Percentiles rank a stretch among this genome's conserved stretches.
Evolutionary conservation across 2,329 filamentous ascomycete species (phyloP).

Genomic region (Magnaporthiopsis rhizophila): DNA sequence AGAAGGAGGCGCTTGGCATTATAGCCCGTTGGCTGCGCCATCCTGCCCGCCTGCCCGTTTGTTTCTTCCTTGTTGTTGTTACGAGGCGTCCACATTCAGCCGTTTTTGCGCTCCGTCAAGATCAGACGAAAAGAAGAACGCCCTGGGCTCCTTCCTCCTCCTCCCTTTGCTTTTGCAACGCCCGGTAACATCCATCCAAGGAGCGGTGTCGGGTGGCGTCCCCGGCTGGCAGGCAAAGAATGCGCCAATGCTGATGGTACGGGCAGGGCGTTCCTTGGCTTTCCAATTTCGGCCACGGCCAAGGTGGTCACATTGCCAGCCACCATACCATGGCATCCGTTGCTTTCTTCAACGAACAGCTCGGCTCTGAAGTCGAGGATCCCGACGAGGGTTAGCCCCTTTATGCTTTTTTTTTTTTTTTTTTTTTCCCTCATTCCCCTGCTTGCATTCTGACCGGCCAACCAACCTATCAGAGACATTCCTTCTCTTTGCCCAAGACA

Average conservation of each 20-base stretch:
- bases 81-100: neutral
- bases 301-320: neutral
- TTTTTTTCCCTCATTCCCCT: conserved; percentile 7
- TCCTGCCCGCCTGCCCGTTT: neutral
- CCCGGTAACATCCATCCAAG: neutral
- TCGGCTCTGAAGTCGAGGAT: conserved; percentile 38
- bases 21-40: neutral
- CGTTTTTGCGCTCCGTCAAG: neutral
- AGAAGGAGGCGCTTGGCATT: neutral
- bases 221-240: neutral
- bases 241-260: neutral
- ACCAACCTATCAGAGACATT: conserved; percentile 62
- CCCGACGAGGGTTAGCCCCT: conserved; percentile 35
- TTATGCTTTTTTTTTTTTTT: neutral
- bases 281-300: neutral
- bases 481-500: conserved; percentile 68
- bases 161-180: neutral
- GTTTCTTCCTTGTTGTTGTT: neutral
- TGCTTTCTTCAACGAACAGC: conserved; percentile 10
- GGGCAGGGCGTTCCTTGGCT: neutral
- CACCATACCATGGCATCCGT: neutral
- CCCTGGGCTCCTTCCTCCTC: too few relatives aligned
- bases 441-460: neutral
- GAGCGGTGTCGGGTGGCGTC: neutral
- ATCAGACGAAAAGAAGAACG: neutral